Evolutionary conservation across 164 flowering plant species (phyloP).

Genomic region (Santalum album): DNA sequence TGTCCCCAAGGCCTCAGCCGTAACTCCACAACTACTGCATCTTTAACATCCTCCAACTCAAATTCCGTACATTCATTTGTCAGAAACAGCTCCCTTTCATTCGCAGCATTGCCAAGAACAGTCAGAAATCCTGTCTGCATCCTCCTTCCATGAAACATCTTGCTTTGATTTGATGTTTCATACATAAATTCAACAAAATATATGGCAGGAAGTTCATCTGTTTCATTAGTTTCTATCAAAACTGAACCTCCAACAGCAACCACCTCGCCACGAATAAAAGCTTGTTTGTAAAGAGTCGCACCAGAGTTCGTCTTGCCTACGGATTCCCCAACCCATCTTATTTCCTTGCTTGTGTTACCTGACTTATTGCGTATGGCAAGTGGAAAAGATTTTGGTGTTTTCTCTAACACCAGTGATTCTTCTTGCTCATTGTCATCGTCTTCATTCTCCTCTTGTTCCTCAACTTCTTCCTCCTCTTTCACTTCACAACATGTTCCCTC

Average conservation of each 20-base stretch:
- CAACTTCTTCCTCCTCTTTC: slow-evolving; percentile 36
- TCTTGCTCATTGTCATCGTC: slow-evolving; percentile 32
- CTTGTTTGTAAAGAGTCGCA: slow-evolving; percentile 45
- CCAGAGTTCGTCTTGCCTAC: slow-evolving; percentile 44
- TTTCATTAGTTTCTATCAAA: slow-evolving; percentile 34
- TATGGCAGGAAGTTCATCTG: slow-evolving; percentile 36
- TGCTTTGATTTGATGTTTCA: slow-evolving; percentile 45
- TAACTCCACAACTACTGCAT: slow-evolving; percentile 39
- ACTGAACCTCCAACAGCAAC: slow-evolving; percentile 58
- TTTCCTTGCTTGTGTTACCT: slow-evolving; percentile 15
- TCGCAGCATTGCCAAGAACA: slow-evolving; percentile 72
- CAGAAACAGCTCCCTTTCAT: slow-evolving; percentile 81
- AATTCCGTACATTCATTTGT: slow-evolving; percentile 61
- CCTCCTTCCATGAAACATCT: slow-evolving; percentile 78
- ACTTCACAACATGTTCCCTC: slow-evolving; percentile 18
- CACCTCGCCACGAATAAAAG: slow-evolving; percentile 41
- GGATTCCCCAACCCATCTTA: slow-evolving; percentile 58
- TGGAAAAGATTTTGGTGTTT: slow-evolving; percentile 19
- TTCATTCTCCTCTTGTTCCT: slow-evolving; percentile 40
- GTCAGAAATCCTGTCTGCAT: slow-evolving; percentile 61
- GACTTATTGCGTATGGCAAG: slow-evolving; percentile 19
- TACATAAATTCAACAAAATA: slow-evolving; percentile 82
- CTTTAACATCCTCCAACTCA: slow-evolving; percentile 47
- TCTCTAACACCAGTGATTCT: slow-evolving; percentile 8
- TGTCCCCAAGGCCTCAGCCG: slow-evolving; percentile 64